Percentiles rank a stretch among this genome's conserved stretches.
phyloP scores from a whole-genome alignment of 495 filamentous ascomycete species.

The Lepraria neglecta region DNA sequence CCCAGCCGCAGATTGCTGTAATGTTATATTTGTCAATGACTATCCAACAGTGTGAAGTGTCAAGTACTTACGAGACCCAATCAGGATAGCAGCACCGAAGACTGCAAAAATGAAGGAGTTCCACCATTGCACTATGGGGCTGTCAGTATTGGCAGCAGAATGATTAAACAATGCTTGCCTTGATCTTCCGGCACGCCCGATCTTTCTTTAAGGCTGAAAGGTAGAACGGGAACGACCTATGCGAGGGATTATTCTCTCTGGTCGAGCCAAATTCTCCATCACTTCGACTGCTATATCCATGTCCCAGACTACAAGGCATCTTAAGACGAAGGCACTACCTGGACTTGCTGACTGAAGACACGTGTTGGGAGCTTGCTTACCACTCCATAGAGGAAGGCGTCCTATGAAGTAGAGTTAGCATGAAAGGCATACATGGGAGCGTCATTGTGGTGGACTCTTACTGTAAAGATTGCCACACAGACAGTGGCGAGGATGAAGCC shows the following conservation, averaged over 20 bases:
- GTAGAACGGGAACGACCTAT: constrained; percentile 26
- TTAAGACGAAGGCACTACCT: not conserved
- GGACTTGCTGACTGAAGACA: not conserved
- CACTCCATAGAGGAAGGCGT: constrained; percentile 26
- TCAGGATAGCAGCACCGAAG: constrained; percentile 25
- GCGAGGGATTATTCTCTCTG: not conserved
- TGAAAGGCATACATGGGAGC: not conserved
- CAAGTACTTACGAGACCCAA: constrained; percentile 27
- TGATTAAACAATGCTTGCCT: constrained; percentile 8
- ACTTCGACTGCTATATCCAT: too few species aligned
- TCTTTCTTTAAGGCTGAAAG: constrained; percentile 27
- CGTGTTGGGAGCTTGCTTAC: constrained; percentile 1
- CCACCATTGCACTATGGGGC: constrained; percentile 26
- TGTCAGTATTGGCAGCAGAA: not conserved
- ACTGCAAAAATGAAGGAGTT: constrained; percentile 27
- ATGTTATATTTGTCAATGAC: not conserved
- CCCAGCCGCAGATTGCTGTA: constrained; percentile 26
- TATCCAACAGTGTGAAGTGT: too few species aligned
- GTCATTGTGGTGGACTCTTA: not conserved
- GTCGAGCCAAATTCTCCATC: not conserved
- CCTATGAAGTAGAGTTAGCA: constrained; percentile 11
- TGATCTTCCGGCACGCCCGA: constrained; percentile 26
- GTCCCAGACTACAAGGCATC: not conserved
- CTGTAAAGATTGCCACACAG: constrained; percentile 25
- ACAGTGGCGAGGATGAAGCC: constrained; percentile 25